Conservation (phyloP, 495 filamentous ascomycete genomes). For the Terfezia claveryi region DNA sequence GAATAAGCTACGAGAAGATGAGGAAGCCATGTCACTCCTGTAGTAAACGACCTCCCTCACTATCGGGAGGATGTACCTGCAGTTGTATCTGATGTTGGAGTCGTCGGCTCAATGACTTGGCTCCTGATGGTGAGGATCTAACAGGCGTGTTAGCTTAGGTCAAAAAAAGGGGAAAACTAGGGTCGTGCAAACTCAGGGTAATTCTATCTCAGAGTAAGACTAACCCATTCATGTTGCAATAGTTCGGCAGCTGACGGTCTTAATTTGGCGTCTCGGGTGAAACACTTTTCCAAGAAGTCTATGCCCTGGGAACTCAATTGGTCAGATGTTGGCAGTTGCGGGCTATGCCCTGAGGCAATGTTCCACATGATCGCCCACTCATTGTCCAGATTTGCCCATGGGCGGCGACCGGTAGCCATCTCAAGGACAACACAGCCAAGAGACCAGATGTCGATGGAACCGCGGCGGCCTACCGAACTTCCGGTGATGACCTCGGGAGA, state of each 20-base stretch:
- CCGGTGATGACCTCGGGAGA: conserved; percentile 92
- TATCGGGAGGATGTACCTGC: too few species aligned
- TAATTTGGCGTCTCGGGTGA: conserved; percentile 60
- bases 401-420: conserved; percentile 87
- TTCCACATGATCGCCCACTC: conserved; percentile 99
- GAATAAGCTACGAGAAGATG: too few species aligned
- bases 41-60: too few species aligned
- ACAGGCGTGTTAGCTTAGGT: too few species aligned
- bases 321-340: conserved; percentile 55
- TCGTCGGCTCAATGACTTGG: too few species aligned
- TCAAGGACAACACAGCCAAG: conserved; percentile 91
- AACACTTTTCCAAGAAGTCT: conserved; percentile 73
- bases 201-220: background rate
- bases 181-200: too few species aligned
- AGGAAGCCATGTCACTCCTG: too few species aligned
- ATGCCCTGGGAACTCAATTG: conserved; percentile 69
- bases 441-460: conserved; percentile 94
- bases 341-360: conserved; percentile 87
- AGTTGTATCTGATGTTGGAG: too few species aligned
- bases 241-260: conserved; percentile 70
- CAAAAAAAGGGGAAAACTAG: too few species aligned
- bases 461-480: conserved; percentile 44
- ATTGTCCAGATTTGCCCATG: conserved; percentile 94
- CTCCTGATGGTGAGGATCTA: too few species aligned
- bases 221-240: conserved; percentile 92